Evolutionary conservation across 805 yeast species (phyloP).

Genomic region (Candida dajiaensis): DNA sequence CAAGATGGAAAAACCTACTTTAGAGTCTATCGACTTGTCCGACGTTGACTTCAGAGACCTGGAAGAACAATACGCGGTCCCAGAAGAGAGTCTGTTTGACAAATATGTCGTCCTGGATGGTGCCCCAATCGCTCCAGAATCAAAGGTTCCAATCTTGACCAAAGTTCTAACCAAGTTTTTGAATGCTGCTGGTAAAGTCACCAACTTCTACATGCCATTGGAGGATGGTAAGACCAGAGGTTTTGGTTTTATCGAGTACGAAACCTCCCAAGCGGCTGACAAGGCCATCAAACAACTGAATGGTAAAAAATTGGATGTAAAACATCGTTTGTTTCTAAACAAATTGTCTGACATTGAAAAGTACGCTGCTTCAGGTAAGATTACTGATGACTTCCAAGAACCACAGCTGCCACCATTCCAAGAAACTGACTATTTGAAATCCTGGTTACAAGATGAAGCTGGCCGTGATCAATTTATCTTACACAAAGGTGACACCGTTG

Average conservation of each 20-base stretch:
- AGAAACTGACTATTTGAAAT: conserved; percentile 73
- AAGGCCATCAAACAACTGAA: conserved; percentile 76
- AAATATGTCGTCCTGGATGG: conserved; percentile 87
- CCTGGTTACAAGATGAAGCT: conserved; percentile 85
- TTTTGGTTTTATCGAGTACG: conserved; percentile 78
- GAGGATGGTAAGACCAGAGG: conserved; percentile 81
- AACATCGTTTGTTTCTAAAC: conserved; percentile 85
- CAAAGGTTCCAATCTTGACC: conserved; percentile 75
- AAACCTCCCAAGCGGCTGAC: conserved; percentile 57
- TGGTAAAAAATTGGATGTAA: conserved; percentile 88
- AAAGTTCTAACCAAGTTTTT: conserved; percentile 84
- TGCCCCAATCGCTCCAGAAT: conserved; percentile 89
- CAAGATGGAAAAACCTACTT: conserved; percentile 26
- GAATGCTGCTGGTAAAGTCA: conserved; percentile 68
- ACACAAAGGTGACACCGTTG: conserved; percentile 75
- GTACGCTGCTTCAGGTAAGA: conserved; percentile 59
- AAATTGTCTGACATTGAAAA: conserved; percentile 77
- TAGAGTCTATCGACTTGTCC: conserved; percentile 42
- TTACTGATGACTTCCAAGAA: conserved; percentile 56
- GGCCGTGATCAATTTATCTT: conserved; percentile 88
- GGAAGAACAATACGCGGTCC: conserved; percentile 66
- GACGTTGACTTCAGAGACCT: conserved; percentile 79
- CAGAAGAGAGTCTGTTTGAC: conserved; percentile 59
- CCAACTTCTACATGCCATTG: conserved; percentile 77
- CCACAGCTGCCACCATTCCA: conserved; percentile 70